phyloP scores from a whole-genome alignment of 2,329 filamentous ascomycete genomes.

The Lachnellula hyalina region DNA sequence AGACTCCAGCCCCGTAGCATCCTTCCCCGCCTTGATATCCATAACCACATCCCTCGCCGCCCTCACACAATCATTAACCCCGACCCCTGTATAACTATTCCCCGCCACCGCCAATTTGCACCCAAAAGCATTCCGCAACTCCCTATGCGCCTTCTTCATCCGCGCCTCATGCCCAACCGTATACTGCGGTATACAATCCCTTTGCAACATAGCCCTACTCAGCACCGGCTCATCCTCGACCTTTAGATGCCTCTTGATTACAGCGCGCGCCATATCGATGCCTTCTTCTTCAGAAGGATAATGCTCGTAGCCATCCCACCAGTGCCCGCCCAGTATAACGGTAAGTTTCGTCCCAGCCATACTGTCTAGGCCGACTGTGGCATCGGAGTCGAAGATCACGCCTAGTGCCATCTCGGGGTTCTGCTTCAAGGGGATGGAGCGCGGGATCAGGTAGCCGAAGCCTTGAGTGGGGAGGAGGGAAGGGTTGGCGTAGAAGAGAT shows the following conservation, averaged over 20 bases:
- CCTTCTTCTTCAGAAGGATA: constrained; percentile 64
- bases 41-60: constrained; percentile 50
- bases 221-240: constrained; percentile 58
- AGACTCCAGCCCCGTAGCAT: constrained; percentile 36
- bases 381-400: constrained; percentile 77
- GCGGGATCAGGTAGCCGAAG: constrained; percentile 89
- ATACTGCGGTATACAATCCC: constrained; percentile 87
- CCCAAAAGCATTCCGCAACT: constrained; percentile 27
- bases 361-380: constrained; percentile 46
- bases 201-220: constrained; percentile 55
- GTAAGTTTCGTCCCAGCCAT: constrained; percentile 74
- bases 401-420: constrained; percentile 83
- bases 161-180: constrained; percentile 60
- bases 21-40: constrained; percentile 32
- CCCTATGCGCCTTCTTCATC: constrained; percentile 27
- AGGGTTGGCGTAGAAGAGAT: constrained; percentile 71
- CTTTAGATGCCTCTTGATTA: constrained; percentile 69
- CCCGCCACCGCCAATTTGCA: constrained; percentile 39
- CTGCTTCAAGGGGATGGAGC: constrained; percentile 59
- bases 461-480: constrained; percentile 60
- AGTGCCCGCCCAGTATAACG: constrained; percentile 91
- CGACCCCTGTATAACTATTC: constrained; percentile 42
- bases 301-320: constrained; percentile 64
- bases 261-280: constrained; percentile 60
- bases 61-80: constrained; percentile 50